phyloP scores from a whole-genome alignment of 2,329 filamentous ascomycete species.

The Cryphonectria radicalis region DNA sequence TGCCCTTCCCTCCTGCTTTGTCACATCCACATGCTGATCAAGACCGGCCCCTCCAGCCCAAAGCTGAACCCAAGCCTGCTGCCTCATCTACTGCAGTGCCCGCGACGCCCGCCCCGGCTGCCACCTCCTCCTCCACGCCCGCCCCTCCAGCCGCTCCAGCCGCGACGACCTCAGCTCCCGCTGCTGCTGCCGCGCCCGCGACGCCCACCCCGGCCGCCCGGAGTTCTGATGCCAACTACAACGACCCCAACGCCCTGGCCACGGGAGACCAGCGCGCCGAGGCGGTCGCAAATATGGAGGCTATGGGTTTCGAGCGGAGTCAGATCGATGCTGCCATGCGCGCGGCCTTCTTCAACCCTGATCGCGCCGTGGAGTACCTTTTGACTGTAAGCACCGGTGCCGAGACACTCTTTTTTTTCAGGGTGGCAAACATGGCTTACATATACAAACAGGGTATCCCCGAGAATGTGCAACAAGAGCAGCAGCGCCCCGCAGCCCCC shows the following conservation, averaged over 20 bases:
- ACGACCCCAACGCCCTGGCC: constrained; percentile 80
- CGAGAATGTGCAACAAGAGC: constrained; percentile 70
- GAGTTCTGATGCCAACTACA: constrained; percentile 52
- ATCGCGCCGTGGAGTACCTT: constrained; percentile 95
- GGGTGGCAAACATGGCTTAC: constrained; percentile 5
- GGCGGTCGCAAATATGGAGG: constrained; percentile 90
- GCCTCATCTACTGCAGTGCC: constrained; percentile 58
- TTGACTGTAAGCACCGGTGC: constrained; percentile 66
- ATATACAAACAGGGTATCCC: constrained; percentile 75
- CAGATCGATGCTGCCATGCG: constrained; percentile 95
- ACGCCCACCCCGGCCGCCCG: constrained; percentile 57
- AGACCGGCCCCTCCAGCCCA: constrained; percentile 60
- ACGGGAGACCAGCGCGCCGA: constrained; percentile 82
- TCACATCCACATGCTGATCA: constrained; percentile 24
- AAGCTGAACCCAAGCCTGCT: constrained; percentile 61
- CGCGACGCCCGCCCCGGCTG: constrained; percentile 63
- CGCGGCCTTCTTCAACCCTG: constrained; percentile 94
- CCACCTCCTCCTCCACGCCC: constrained; percentile 49
- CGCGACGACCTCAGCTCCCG: constrained; percentile 47
- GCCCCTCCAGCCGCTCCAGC: constrained; percentile 56
- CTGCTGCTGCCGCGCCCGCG: constrained; percentile 50
- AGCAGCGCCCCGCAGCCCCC: constrained; percentile 39
- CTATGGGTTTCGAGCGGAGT: constrained; percentile 89
- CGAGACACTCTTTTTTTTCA: background rate
- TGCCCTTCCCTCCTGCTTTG: constrained; percentile 10